Base-by-base conservation (phyloP, 2,329 filamentous ascomycete genomes). In the Aspergillus transmontanensis region DNA sequence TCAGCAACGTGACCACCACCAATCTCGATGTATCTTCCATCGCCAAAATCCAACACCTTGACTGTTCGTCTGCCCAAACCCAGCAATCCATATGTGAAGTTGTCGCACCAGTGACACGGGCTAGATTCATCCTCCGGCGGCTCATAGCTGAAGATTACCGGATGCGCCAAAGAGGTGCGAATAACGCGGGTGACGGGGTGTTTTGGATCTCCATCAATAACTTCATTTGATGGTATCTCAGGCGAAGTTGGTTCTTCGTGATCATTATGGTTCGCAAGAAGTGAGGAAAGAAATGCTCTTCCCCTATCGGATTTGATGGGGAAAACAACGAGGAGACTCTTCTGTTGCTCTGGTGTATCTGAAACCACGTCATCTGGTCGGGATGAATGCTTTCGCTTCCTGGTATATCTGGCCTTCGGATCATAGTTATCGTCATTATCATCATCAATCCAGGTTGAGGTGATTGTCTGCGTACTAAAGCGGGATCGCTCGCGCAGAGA, bases 31-130 rank as follows among this genome's bases (percentile, higher is more conserved):
- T 75, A 79, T 4, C 76, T 68, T 1, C 76, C 76, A 45, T 75
- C 69, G 4, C 72, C 51, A 64, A 76, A 77, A 19, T 73, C 66
- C 4, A 79, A 70, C 2, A 80, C 74, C 53, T 77, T 70, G 0
- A 79, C 73, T 41, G 48, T 53, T 36, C 73, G 65, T 57, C 73
- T 69, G 2, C 75, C 77, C 3, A 78, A 69, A 1, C 82, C 81
- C 0, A 78, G 60, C 10, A 83, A 72, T 1, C 78, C 76, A 53
- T 81, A 83, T 0, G 69, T 58, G 30, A 14, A 74, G 16, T 79
- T 69, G 3, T 66, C 59, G 64, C 81, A 83, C 74, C 79, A 83
- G 63, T 79, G 67, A 65, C 81, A 83, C 1, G 73, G 68, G 1
- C 64, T 53, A 1, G 59, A 63, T 14, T 61, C 62, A 14, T 71